Evolutionary conservation across 2,329 filamentous ascomycete genomes (phyloP).

Genomic region (Aureobasidium leucospermi): DNA sequence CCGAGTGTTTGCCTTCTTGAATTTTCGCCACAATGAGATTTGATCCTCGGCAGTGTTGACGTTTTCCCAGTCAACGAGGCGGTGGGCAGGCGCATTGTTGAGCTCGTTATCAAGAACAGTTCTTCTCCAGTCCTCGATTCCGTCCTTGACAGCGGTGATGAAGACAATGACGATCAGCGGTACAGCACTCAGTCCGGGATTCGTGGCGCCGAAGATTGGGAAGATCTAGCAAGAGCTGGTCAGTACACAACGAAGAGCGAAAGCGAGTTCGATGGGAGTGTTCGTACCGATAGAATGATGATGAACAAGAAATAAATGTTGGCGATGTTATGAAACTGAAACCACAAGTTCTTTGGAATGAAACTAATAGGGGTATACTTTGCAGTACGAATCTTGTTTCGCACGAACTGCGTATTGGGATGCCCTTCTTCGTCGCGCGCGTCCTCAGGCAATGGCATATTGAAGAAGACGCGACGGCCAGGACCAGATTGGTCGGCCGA

Average conservation of each 20-base stretch:
- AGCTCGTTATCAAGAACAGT: slow-evolving; percentile 87
- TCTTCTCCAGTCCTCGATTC: slow-evolving; percentile 87
- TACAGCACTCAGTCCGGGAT: slow-evolving; percentile 82
- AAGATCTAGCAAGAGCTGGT: slow-evolving; percentile 61
- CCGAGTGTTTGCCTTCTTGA: slow-evolving; percentile 81
- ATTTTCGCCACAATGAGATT: slow-evolving; percentile 73
- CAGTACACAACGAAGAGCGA: slow-evolving; percentile 9
- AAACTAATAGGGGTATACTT: slow-evolving; percentile 97
- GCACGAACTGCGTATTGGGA: slow-evolving; percentile 61
- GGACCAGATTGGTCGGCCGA: slow-evolving; percentile 29
- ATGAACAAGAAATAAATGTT: slow-evolving; percentile 98
- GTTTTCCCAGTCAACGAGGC: slow-evolving; percentile 81
- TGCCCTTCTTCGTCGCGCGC: slow-evolving; percentile 75
- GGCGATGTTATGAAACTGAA: slow-evolving; percentile 97
- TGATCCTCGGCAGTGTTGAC: slow-evolving; percentile 87
- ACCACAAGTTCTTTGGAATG: slow-evolving; percentile 91
- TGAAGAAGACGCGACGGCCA: slow-evolving; percentile 70
- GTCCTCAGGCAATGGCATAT: slow-evolving; percentile 66
- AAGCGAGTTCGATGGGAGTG: background rate
- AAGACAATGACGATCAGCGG: slow-evolving; percentile 87
- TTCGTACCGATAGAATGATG: slow-evolving; percentile 84
- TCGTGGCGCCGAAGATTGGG: slow-evolving; percentile 85
- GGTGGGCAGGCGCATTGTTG: slow-evolving; percentile 92
- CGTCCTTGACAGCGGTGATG: slow-evolving; percentile 89
- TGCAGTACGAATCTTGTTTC: slow-evolving; percentile 96